Percentiles rank a stretch among this genome's conserved stretches.
Evolutionary conservation across 805 yeast species (phyloP).

Genomic region (Hanseniaspora valbyensis): DNA sequence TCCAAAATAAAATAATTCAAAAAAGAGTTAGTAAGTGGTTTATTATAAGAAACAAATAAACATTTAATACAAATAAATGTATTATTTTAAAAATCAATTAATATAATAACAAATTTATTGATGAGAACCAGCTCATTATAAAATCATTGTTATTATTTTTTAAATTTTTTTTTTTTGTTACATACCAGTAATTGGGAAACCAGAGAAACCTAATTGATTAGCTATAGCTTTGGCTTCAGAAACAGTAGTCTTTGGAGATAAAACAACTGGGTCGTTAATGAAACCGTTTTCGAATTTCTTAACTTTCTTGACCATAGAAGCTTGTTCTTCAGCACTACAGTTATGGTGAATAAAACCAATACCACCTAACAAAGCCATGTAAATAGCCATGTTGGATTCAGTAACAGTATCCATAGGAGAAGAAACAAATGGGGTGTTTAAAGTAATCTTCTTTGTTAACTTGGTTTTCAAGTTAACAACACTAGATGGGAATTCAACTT

Average conservation of each 20-base stretch:
- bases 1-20: too few relatives aligned
- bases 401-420: slow-evolving; percentile 99
- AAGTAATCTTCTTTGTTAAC: slow-evolving; percentile 80
- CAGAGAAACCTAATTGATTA: slow-evolving; percentile 74
- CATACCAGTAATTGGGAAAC: slow-evolving; percentile 99
- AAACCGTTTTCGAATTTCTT: slow-evolving; percentile 96
- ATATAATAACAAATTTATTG: too few relatives aligned
- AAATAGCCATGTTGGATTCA: slow-evolving; percentile 93
- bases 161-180: slow-evolving; percentile 22
- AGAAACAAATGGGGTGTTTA: slow-evolving; percentile 90
- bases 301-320: slow-evolving; percentile 94
- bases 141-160: not conserved
- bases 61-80: too few relatives aligned
- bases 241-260: slow-evolving; percentile 65
- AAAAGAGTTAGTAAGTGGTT: too few relatives aligned
- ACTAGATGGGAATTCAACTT: slow-evolving; percentile 76
- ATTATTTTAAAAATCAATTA: too few relatives aligned
- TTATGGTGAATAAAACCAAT: slow-evolving; percentile 98
- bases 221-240: slow-evolving; percentile 68
- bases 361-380: slow-evolving; percentile 97
- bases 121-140: not conserved
- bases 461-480: slow-evolving; percentile 69
- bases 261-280: slow-evolving; percentile 85
- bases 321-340: slow-evolving; percentile 94
- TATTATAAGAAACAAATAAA: too few relatives aligned